Evolutionary conservation across 768 basidiomycete species (phyloP), one percentile per base, ranked within the genome.

Genomic region (Rhodotorula kratochvilovae): DNA sequence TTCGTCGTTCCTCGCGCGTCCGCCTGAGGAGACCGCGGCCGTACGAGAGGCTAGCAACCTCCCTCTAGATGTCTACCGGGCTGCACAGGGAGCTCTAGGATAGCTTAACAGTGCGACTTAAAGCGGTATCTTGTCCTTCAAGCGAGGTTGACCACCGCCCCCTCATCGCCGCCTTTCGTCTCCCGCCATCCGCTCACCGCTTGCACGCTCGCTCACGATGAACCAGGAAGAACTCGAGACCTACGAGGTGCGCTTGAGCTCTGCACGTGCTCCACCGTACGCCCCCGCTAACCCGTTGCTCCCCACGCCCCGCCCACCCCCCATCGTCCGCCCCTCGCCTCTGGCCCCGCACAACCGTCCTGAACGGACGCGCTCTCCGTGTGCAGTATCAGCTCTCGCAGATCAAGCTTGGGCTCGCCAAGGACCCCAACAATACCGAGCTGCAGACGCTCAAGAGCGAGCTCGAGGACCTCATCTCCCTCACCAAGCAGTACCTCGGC

Each of bases 171-270:
- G 13, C 10, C 54, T 13, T 33, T 21, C 17, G 2, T 5, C 21
- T 55, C 54, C 5, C 54, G 10, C 11, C 43, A 5, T 43, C 39
- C 3, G 27, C 39, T 11, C 39, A 5, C 57, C 27, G 11, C 39
- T 29, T 15, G 8, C 56, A 23, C 36, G 39, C 39, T 7, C 39
- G 39, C 39, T 7, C 25, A 66, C 64, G 42, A 84, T 84, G 83
- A 81, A 90, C 79, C 87, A 86, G 77, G 83, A 85, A 68, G 91
- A 92, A 80, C 86, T 93, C 68, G 91, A 93, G 81, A 90, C 90
- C 3, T 92, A 92, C 79, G 89, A 92, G 58, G 58, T 59, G 21
- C 25, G 58, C 13, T 5, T 27, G 89, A 89, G 23, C 13, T 42
- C 39, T 21, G 23, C 23, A 8, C 15, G 3, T 1, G 12, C n/a